Evolutionary conservation across 345 rosid species (phyloP), one percentile per base, ranked within the genome.

Genomic region (Lepidium aucheri): DNA sequence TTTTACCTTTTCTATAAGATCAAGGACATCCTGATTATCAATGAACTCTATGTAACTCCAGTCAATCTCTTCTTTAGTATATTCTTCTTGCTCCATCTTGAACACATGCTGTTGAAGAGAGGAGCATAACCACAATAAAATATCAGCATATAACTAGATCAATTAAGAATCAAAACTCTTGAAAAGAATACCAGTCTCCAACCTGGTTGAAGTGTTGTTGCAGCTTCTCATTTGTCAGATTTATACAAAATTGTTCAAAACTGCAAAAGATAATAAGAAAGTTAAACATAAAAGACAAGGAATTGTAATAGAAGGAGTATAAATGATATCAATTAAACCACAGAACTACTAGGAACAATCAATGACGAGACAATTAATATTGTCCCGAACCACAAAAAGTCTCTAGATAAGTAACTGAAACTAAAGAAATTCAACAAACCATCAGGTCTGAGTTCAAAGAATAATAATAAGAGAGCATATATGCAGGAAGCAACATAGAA

Each of bases 181-280:
- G 39, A 35, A 16, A 60, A 63, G 63, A 63, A 15, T 63, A 51
- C 39, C 63, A 73, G 32, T 65, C 30, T 56, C 74, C 65, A 65
- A 88, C 99, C 99, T 94, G 99, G 77, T 94, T 94, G 77, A 94
- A 94, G 80, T 90, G 97, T 76, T 94, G 99, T 76, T 94, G 99
- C 76, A 94, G 85, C 77, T 94, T 94, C 80, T 94, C 99, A 73
- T 94, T 94, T 32, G 99, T 94, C 84, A 94, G 84, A 77, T 94
- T 94, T 80, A 94, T 94, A 71, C 99, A 94, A 74, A 94, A 94
- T 71, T 94, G 99, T 82, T 94, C 99, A 82, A 94, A 89, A 74
- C 99, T 94, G 80, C 79, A 74, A 52, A 49, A 28, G 32, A 28
- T 3, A 28, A 28, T 1, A 5, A 28, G 6, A 5, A 4, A 14